Evolutionary conservation across 129 eudicot genomes (phyloP), one percentile per base, ranked within the genome.

Genomic region (Centella asiatica): DNA sequence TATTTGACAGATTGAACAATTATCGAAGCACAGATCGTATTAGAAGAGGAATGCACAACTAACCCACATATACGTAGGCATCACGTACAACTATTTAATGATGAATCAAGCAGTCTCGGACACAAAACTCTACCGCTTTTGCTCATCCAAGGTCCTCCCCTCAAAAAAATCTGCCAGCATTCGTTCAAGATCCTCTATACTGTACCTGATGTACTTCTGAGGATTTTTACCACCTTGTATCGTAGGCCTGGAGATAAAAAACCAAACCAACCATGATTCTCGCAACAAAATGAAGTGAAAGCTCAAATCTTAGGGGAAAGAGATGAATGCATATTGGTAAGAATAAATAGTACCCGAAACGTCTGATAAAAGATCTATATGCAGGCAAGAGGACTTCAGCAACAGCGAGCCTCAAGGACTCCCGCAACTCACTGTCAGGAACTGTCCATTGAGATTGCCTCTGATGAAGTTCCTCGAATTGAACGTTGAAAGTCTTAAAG

Each of bases 321-420:
- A 15, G 5, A 17, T 25, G 7, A 53, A 12, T 53, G 14, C 2
- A 14, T 7, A 14, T 53, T 34, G 26, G 29, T 51, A 2, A 19
- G 40, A 27, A 36, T 17, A 49, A 34, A 45, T 32, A 64, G 28
- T 81, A 90, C 97, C 95, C 93, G 7, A 76, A 90, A 49, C 97
- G 95, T 59, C 56, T 83, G 32, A 69, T 47, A 60, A 83, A 90
- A 64, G 93, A 81, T 68, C 97, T 70, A 40, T 86, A 90, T 50
- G 97, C 97, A 1, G 97, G 95, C 69, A 90, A 76, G 32, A 90
- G 83, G 81, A 90, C 95, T 78, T 90, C 97, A 5, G 97, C 97
- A 29, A 90, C 95, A n/a, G 97, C 97, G 26, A 90, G 74, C 79
- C 95, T 86, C 55, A 90, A 64, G 23, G 97, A 90, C 75, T 90